Conservation (phyloP, 2,329 filamentous ascomycete species). For the Mycogone perniciosa region DNA sequence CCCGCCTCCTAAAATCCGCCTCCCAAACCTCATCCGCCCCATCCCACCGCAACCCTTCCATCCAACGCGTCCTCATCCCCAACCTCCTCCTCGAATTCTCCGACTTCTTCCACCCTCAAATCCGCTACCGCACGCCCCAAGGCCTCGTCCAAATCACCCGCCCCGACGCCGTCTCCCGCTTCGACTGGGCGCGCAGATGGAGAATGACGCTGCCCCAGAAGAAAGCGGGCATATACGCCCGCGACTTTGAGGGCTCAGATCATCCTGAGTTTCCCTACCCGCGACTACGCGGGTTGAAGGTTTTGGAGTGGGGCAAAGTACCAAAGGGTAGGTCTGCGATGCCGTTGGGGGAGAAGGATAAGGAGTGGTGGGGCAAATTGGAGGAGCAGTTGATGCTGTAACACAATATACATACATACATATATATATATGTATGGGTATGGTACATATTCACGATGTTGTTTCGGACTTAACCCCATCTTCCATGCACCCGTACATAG, state of each 20-base stretch:
- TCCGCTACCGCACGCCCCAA: constrained; percentile 29
- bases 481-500: too few relatives aligned
- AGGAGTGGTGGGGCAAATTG: constrained; percentile 25
- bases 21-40: constrained; percentile 16
- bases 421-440: neutral
- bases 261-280: constrained; percentile 23
- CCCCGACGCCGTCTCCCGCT: constrained; percentile 17
- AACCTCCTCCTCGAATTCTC: constrained; percentile 27
- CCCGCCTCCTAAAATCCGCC: constrained; percentile 21
- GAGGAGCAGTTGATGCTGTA: constrained; percentile 27
- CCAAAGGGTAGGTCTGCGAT: constrained; percentile 16
- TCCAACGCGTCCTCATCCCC: constrained; percentile 20
- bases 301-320: constrained; percentile 21
- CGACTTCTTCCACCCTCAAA: constrained; percentile 26
- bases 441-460: neutral
- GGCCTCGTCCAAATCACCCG: constrained; percentile 24
- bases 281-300: constrained; percentile 13
- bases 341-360: constrained; percentile 12
- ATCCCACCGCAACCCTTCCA: constrained; percentile 18
- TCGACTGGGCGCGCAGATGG: constrained; percentile 16
- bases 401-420: neutral
- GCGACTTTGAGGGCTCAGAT: constrained; percentile 12
- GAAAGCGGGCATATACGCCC: constrained; percentile 13
- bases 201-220: constrained; percentile 25
- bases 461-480: too few relatives aligned